A percentile compares a stretch with the other conserved stretches of the same genome.
Evolutionary conservation across 2,329 filamentous ascomycete genomes (phyloP).

Genomic region (Aspergillus caelatus): DNA sequence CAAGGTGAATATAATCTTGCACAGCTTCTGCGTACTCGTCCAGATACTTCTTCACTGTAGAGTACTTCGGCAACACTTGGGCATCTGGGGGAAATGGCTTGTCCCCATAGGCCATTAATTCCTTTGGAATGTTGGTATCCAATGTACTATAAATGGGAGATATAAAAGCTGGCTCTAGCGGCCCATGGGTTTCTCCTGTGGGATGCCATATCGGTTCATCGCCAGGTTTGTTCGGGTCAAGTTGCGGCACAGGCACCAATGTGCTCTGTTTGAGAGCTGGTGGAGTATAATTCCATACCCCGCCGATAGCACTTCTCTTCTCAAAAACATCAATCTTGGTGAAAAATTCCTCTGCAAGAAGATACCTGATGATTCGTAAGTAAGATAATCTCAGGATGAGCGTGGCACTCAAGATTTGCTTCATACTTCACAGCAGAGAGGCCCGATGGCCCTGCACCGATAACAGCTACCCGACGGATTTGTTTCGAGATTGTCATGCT

Average conservation of each 20-base stretch:
- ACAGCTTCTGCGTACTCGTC: conserved; percentile 71
- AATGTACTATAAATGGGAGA: conserved; percentile 81
- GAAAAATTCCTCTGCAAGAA: conserved; percentile 72
- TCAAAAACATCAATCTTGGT: conserved; percentile 76
- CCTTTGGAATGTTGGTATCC: conserved; percentile 83
- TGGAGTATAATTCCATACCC: conserved; percentile 80
- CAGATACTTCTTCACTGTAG: conserved; percentile 74
- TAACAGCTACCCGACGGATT: conserved; percentile 64
- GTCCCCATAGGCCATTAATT: conserved; percentile 79
- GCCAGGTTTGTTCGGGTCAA: conserved; percentile 60
- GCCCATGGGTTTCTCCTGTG: conserved; percentile 22
- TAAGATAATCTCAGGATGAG: not conserved
- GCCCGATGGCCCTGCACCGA: conserved; percentile 82
- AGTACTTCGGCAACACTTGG: conserved; percentile 74
- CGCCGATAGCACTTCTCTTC: conserved; percentile 74
- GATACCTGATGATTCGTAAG: conserved; percentile 56
- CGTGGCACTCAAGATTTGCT: not conserved
- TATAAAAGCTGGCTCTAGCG: conserved; percentile 64
- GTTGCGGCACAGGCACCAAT: conserved; percentile 64
- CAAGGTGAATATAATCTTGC: conserved; percentile 68
- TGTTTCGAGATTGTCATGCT: conserved; percentile 26
- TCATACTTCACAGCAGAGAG: conserved; percentile 71
- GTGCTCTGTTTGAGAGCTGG: conserved; percentile 48
- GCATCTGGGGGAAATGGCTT: conserved; percentile 64
- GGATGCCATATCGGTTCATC: conserved; percentile 64